A percentile compares a stretch with the other conserved stretches of the same genome.
phyloP scores from a whole-genome alignment of 2,329 filamentous ascomycete species.

The Blumeria graminis region DNA sequence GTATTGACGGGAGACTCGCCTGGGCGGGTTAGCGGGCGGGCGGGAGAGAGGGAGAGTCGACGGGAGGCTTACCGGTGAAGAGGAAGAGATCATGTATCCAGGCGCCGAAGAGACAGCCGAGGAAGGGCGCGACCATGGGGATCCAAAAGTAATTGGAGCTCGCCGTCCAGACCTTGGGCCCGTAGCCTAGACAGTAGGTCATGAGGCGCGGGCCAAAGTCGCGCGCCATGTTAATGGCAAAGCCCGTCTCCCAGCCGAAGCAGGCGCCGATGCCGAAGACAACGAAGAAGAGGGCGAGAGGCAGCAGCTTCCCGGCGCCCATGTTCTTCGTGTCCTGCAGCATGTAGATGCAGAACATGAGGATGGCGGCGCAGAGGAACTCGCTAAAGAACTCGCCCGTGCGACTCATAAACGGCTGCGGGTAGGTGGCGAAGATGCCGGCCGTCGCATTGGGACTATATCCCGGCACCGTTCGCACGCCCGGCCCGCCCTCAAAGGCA shows the following conservation, averaged over 20 bases:
- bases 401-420: slow-evolving; percentile 34
- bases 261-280: slow-evolving; percentile 52
- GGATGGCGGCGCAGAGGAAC: slow-evolving; percentile 39
- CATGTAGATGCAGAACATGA: slow-evolving; percentile 52
- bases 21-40: background rate
- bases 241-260: slow-evolving; percentile 56
- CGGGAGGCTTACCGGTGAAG: slow-evolving; percentile 6
- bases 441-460: slow-evolving; percentile 23
- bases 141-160: slow-evolving; percentile 53
- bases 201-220: slow-evolving; percentile 45
- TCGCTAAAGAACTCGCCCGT: slow-evolving; percentile 50
- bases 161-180: slow-evolving; percentile 38
- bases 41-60: background rate
- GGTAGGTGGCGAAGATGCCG: slow-evolving; percentile 53
- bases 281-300: slow-evolving; percentile 43
- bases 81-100: slow-evolving; percentile 45
- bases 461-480: slow-evolving; percentile 35
- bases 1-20: slow-evolving; percentile 13
- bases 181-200: slow-evolving; percentile 44
- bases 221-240: slow-evolving; percentile 49
- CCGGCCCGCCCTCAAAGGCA: slow-evolving; percentile 32
- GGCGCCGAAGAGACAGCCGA: slow-evolving; percentile 39
- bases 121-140: slow-evolving; percentile 48
- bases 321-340: slow-evolving; percentile 33
- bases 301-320: slow-evolving; percentile 27